Base-by-base conservation (phyloP, 495 filamentous ascomycete species). In the Xylaria scruposa region DNA sequence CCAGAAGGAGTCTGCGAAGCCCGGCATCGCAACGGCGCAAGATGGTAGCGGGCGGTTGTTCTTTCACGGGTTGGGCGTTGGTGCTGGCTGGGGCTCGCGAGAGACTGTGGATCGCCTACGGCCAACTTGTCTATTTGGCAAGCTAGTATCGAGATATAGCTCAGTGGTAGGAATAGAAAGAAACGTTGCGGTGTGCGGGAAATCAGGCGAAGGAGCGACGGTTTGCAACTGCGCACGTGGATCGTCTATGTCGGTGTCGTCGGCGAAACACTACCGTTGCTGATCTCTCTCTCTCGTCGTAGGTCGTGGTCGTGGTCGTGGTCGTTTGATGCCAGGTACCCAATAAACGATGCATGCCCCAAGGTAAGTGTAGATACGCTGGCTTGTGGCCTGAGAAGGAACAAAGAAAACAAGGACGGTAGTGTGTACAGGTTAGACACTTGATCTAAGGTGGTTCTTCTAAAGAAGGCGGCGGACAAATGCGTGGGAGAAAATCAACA, bases 1-100 rank as follows among this genome's bases (percentile, higher is more conserved):
- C 95, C 95, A 98, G 83, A 98, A 97, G 7, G 94, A 97, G 83
- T 95, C 94, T 72, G 94, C 90, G 82, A 98, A 98, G 51, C 92
- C 89, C 73, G 92, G 91, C 93, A 95, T 95, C 72, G 78, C 73
- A 70, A 79, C 74, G 74, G 77, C 74, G 72, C 71, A 74, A 73
- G 19, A 17, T 24, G n/a, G 65, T 49, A 67, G 36, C 21, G 36
- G 49, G 12, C n/a, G 49, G 12, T 56, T 31, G 12, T 56, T 44
- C n/a, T 33, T 49, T 31, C 21, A 40, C 65, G 36, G 33, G 33
- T 56, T 67, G 13, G 49, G 49, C 49, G 47, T 67, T 49, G 65
- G 36, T 33, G 49, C 21, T 40, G 21, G 33, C 31, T 21, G 19
- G 31, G 9, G 64, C 17, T 67, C 31, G 65, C 49, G 36, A 67